Evolutionary conservation across 2,329 filamentous ascomycete species (phyloP), one percentile per base, ranked within the genome.

Genomic region (Nemania sp.): DNA sequence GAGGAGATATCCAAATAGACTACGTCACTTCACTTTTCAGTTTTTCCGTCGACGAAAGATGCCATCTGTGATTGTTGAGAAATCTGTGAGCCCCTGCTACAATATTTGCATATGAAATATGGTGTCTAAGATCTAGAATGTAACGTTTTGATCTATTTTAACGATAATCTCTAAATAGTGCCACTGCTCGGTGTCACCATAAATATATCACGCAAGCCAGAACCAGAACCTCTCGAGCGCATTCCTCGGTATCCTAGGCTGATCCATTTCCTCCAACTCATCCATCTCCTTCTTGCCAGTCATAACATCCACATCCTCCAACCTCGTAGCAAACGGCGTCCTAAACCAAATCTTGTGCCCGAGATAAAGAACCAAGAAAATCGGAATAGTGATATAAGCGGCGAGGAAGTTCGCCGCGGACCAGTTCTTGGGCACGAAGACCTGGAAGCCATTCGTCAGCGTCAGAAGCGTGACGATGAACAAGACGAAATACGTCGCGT

Each of bases 401-500:
- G 82, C 80, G n/a, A 86, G 55, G 64, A 94, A 94, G 62, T 77
- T 77, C 5, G 78, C 75, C 0, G 78, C 80, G 14, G 76, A 80
- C 80, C 85, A 93, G 23, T 84, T 76, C 6, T 76, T 73, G 0
- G 83, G 81, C 68, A 86, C 87, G 68, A 93, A 92, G 12, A 88
- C 81, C 30, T 85, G 80, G 71, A 91, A 93, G 1, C 88, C 89
- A 63, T 90, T 90, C 61, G 89, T 86, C 3, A 92, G 71, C 1
- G 80, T 82, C n/a, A 92, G 75, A 22, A 90, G 71, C 3, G 70
- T 67, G 48, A 90, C 79, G 20, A 83, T 66, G 14, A 80, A 67
- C 1, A 90, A 77, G 8, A 80, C 77, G 49, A 80, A 71, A 64
- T 79, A 90, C 0, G 86, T 80, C 2, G 82, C 83, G 65, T 86